Base-by-base conservation (phyloP, 768 basidiomycete genomes). In the Agaricus blazei region DNA sequence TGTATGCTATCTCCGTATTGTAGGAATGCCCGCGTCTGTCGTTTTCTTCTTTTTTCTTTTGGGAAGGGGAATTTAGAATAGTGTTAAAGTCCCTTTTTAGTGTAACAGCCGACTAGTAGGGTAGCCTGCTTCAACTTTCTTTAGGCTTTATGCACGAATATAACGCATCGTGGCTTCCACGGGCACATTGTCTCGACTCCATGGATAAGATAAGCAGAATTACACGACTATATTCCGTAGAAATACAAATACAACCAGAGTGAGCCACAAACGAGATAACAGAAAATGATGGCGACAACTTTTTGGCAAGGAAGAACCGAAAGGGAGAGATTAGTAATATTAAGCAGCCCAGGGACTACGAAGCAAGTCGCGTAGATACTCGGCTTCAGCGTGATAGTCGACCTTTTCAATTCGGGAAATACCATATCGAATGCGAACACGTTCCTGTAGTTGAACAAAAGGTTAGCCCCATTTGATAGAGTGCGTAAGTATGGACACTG, bases 361-460 rank as follows among this genome's bases (percentile, higher is more conserved):
- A 57, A 95, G 75, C 46, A 81, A 66, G 53, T 87, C 81, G 29
- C 79, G 73, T 56, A 93, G 72, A 24, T 74, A 65, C 46, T 76
- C 73, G 8, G 79, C 83, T 68, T 87, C 92, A 67, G 80, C 83
- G 52, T 75, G 75, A 66, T 86, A 95, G 64, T 96, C 80, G 40
- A 92, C 66, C 14, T 75, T 72, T 43, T 67, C 70, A 9, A 91
- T 86, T 51, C 77, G 81, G 48, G 84, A 80, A 63, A 94, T 87
- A 3, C 87, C 88, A 64, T 93, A 96, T 37, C 92, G 83, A 45
- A 91, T 83, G 24, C 94, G 86, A 3, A 80, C 78, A 65, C 79
- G 78, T n/a, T 91, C 92, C 93, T 96, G 58, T 46, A 24, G 11
- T n/a, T 7, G 27, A 47, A 29, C 14, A 47, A 12, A 24, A 36